Evolutionary conservation across 495 filamentous ascomycete genomes (phyloP), one percentile per base, ranked within the genome.

Genomic region (Xylona heveae): DNA sequence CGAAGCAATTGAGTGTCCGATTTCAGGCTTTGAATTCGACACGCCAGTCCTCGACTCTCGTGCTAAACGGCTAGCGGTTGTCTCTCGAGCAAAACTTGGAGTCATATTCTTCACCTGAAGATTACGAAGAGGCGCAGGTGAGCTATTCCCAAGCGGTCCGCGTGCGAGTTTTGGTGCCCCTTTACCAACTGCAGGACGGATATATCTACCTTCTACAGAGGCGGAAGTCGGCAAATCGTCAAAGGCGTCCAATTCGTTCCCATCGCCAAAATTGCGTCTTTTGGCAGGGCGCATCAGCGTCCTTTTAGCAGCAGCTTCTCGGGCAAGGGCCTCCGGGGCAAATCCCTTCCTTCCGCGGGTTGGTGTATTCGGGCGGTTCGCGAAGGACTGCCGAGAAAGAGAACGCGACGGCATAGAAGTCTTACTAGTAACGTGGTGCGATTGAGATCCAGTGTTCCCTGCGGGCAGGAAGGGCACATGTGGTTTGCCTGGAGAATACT

Each of bases 161-260:
- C 69, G 63, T 17, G 53, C 33, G 25, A 67, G 64, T 38, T 68
- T 68, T 24, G 74, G 78, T 20, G 69, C 69, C 14, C 77, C 75
- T 42, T 68, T 65, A 28, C 61, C 69, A 29, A 74, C 53, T 4
- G 88, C 84, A 42, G 76, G 71, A 48, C 83, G 84, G 31, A 82
- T 57, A 41, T 70, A 97, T 45, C 67, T 75, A 33, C 68, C 76
- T 48, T 97, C 88, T 12, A 70, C 67, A 25, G 74, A 66, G 3
- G 62, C 72, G 18, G 81, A 93, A 1, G 81, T 95, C 8, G 90
- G 90, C 30, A 97, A 56, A 53, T 97, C 88, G 42, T 95, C 88
- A 48, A 97, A 95, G 8, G 64, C 67, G 37, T 94, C 85, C 19
- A 97, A 55, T 49, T 97, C 88, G 24, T 66, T 78, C 14, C 88